Percentiles rank a stretch among this genome's conserved stretches.
phyloP scores from a whole-genome alignment of 257 asterid genomes.

The Solanum chilense region DNA sequence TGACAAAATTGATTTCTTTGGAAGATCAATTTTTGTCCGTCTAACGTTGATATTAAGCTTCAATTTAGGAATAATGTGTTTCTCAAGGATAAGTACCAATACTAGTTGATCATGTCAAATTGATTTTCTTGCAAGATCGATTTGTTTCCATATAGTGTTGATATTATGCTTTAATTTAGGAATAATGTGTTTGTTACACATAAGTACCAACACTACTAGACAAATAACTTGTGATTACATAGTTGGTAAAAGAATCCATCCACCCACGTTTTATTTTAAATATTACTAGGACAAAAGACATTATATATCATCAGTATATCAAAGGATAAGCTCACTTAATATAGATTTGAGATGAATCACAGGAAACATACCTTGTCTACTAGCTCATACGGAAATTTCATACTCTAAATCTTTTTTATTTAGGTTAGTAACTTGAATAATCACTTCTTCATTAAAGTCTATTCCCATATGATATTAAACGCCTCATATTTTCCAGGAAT shows the following conservation, averaged over 20 bases:
- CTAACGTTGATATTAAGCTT: no score
- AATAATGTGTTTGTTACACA: no score
- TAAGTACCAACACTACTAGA: background rate
- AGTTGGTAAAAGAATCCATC: slow-evolving; percentile 14
- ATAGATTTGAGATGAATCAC: background rate
- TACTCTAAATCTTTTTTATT: background rate
- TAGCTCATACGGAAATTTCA: background rate
- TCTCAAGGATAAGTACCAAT: no score
- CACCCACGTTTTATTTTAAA: slow-evolving; percentile 17
- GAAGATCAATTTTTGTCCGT: no score
- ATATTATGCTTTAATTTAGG: no score
- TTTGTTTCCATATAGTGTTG: no score
- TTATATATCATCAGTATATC: background rate
- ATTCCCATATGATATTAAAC: background rate
- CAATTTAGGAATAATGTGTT: no score
- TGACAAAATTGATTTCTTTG: no score
- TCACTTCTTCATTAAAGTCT: background rate
- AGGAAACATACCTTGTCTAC: background rate
- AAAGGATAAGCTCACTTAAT: background rate
- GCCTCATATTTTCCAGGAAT: no score
- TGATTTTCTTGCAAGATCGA: no score
- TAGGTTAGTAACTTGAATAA: background rate
- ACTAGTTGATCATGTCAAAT: no score
- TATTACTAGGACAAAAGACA: slow-evolving; percentile 8
- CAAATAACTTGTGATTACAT: slow-evolving; percentile 22